Base-by-base conservation (phyloP, 345 rosid genomes). In the Boechera stricta region DNA sequence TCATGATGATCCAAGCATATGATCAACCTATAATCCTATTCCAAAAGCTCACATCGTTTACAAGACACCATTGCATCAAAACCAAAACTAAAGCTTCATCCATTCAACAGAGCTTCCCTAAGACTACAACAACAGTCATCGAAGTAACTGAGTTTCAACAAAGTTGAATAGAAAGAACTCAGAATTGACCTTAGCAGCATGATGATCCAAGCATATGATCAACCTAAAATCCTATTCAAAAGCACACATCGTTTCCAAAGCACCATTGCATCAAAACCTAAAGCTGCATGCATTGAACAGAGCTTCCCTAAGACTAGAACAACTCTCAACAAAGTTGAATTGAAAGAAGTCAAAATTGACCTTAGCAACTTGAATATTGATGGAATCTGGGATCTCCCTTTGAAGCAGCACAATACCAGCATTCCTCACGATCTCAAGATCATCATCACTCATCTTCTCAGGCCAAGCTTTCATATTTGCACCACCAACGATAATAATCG, bases 391-490 rank as follows among this genome's bases (percentile, higher is more conserved):
- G 57, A 92, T 88, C 85, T 95, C 97, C 39, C 99, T 84, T 69
- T 95, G 99, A 21, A 92, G 91, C 86, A 92, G 80, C 42, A 95
- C 84, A 79, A 88, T 80, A 33, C 99, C 99, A 81, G 98, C 99
- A 66, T 79, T 92, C 82, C 63, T 88, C 48, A 95, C 89, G 21
- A 87, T 51, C 84, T 79, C 87, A 83, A 92, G 83, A 53, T 88
- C 88, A 72, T 79, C 82, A 49, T 85, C 86, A 15, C 79, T 49
- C 45, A 92, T 80, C 45, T 26, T 75, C 49, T 83, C 85, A 45
- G 98, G 94, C 98, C 99, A 95, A 32, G 81, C 83, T 53, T 76
- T 83, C 94, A 86, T 92, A 64, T 95, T 92, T 24, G 98, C 89
- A 10, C 99, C 98, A 64, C 98, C 98, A 32, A 92, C 94, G 61